phyloP scores from a whole-genome alignment of 768 basidiomycete species.

The Calvatia gigantea region DNA sequence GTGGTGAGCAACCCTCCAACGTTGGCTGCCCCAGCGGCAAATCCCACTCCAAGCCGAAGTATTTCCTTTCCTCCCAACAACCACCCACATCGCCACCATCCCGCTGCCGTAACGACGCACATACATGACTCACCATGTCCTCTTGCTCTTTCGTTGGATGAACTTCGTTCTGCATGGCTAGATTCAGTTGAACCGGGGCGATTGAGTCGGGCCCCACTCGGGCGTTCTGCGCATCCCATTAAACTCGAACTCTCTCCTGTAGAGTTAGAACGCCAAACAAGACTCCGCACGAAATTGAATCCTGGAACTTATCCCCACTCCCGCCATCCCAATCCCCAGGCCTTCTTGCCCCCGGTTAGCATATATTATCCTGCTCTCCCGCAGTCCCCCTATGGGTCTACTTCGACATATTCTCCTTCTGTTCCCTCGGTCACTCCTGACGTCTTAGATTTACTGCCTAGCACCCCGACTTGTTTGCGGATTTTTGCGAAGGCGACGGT shows the following conservation, averaged over 20 bases:
- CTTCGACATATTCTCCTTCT: conserved; percentile 3
- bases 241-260: conserved; percentile 29
- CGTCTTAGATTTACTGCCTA: conserved; percentile 33
- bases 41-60: conserved; percentile 3
- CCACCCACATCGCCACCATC: conserved; percentile 27
- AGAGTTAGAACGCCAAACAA: conserved; percentile 15
- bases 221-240: conserved; percentile 13
- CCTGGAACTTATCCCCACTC: conserved; percentile 11
- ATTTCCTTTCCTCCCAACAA: conserved; percentile 9
- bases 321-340: conserved; percentile 26
- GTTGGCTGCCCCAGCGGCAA: conserved; percentile 3
- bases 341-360: conserved; percentile 24
- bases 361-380: conserved; percentile 23
- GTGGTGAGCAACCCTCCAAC: neutral
- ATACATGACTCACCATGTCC: conserved; percentile 34
- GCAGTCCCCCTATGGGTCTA: neutral
- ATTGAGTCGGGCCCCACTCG: neutral
- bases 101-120: conserved; percentile 26
- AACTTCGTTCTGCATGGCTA: conserved; percentile 60
- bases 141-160: conserved; percentile 52
- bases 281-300: neutral
- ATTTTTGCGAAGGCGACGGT: conserved; percentile 24
- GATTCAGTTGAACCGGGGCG: conserved; percentile 30
- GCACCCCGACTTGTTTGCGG: conserved; percentile 20
- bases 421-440: conserved; percentile 28